These are phyloP conservation scores for Calocera cornea DNA, from an alignment of 768 basidiomycete species.

Conservation along the genomic window DNA sequence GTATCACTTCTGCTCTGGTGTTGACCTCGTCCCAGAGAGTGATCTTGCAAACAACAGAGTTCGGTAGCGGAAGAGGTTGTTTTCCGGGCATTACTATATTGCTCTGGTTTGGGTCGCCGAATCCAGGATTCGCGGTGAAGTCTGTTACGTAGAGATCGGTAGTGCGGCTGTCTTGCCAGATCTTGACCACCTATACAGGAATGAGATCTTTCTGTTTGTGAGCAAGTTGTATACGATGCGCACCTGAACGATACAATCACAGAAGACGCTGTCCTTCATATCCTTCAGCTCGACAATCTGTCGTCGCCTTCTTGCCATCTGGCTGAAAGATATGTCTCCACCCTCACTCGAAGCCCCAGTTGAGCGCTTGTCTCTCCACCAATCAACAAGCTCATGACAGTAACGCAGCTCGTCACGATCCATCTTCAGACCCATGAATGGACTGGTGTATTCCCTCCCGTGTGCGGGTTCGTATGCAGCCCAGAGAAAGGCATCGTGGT, in stretches of 20 bases:
- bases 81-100: neutral
- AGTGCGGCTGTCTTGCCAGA: neutral
- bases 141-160: neutral
- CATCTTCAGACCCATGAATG: neutral
- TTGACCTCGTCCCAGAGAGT: constrained; percentile 4
- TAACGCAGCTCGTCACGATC: neutral
- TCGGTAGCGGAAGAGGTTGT: neutral
- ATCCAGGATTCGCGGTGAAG: neutral
- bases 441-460: neutral
- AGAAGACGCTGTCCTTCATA: constrained; percentile 1
- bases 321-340: neutral
- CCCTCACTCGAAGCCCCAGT: neutral
- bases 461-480: neutral
- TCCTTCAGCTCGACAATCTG: neutral
- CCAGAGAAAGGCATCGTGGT: neutral
- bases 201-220: too few relatives aligned
- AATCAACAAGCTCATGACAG: neutral
- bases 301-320: neutral
- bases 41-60: neutral
- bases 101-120: neutral
- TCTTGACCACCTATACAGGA: neutral
- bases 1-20: neutral
- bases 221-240: too few relatives aligned
- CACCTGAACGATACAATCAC: neutral
- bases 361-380: neutral